Conservation (phyloP, 805 yeast species). For the Saccharomycopsis sp. region DNA sequence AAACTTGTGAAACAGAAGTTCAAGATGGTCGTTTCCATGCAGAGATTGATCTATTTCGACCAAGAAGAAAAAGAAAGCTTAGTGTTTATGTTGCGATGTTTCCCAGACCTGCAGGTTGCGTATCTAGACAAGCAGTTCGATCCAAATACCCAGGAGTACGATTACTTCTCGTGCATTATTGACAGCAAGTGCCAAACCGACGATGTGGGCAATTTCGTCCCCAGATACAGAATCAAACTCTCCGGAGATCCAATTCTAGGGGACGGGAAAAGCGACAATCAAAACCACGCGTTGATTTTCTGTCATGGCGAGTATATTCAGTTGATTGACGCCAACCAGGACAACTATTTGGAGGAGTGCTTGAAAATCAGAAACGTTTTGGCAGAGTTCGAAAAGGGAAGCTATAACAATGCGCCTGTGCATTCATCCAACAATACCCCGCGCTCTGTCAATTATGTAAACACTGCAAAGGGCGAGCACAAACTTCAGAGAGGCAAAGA, state of each 20-base stretch:
- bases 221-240: constrained; percentile 55
- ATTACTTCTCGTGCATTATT: constrained; percentile 56
- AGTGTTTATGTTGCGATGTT: constrained; percentile 54
- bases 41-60: constrained; percentile 46
- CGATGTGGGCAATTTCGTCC: constrained; percentile 51
- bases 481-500: neutral
- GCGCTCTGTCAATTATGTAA: neutral
- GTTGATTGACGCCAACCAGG: constrained; percentile 79
- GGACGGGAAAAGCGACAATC: constrained; percentile 82
- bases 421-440: neutral
- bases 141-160: constrained; percentile 18
- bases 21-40: constrained; percentile 61
- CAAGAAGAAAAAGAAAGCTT: constrained; percentile 53
- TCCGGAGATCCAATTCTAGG: constrained; percentile 82
- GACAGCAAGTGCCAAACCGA: constrained; percentile 63
- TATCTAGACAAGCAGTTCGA: constrained; percentile 48
- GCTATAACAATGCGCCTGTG: constrained; percentile 6
- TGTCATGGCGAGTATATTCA: constrained; percentile 78
- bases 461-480: neutral
- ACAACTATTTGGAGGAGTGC: constrained; percentile 76
- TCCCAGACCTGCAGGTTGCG: constrained; percentile 61
- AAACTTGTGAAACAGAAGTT: constrained; percentile 57
- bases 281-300: constrained; percentile 67
- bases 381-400: constrained; percentile 65
- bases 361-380: constrained; percentile 67